Percentiles rank a stretch among this genome's conserved stretches.
These are phyloP conservation scores for Seiridium unicorne DNA, from an alignment of 2,329 filamentous ascomycete species.

Conservation along the genomic window DNA sequence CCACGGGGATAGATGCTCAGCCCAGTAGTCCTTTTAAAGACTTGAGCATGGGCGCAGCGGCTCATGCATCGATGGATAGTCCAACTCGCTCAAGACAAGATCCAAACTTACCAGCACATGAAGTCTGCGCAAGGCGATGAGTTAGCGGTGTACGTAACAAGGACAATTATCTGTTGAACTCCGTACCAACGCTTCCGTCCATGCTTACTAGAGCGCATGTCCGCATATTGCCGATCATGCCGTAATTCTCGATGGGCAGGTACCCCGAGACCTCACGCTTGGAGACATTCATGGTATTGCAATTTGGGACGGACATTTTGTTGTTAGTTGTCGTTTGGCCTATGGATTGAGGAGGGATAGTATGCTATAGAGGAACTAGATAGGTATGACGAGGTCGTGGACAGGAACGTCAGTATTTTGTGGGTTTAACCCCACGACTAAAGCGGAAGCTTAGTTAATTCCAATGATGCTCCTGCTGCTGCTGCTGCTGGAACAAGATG, in stretches of 20 bases:
- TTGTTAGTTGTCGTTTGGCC: too few species aligned
- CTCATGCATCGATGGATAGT: neutral
- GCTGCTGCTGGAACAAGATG: neutral
- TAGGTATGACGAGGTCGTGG: too few species aligned
- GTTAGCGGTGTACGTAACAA: neutral
- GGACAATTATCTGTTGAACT: neutral
- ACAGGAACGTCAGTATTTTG: too few species aligned
- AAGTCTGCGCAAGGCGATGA: conserved; percentile 47
- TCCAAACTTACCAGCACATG: conserved; percentile 65
- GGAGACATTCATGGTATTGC: conserved; percentile 20
- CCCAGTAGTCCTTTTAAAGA: too few species aligned
- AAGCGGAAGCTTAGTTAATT: neutral
- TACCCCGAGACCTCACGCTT: conserved; percentile 39
- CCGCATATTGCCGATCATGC: conserved; percentile 78
- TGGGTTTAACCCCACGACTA: neutral
- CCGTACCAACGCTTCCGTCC: conserved; percentile 60
- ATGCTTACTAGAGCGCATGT: conserved; percentile 75
- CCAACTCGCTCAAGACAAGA: too few species aligned
- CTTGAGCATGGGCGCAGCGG: too few species aligned
- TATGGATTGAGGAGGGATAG: too few species aligned
- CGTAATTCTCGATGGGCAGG: conserved; percentile 72
- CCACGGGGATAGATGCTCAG: too few species aligned
- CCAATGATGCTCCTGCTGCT: neutral
- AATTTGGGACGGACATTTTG: conserved; percentile 18
- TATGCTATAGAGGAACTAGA: too few species aligned